These are phyloP conservation scores for Ulota crispa DNA, from an alignment of 225 moss, liverwort and hornwort genomes.

Conservation along the genomic window DNA sequence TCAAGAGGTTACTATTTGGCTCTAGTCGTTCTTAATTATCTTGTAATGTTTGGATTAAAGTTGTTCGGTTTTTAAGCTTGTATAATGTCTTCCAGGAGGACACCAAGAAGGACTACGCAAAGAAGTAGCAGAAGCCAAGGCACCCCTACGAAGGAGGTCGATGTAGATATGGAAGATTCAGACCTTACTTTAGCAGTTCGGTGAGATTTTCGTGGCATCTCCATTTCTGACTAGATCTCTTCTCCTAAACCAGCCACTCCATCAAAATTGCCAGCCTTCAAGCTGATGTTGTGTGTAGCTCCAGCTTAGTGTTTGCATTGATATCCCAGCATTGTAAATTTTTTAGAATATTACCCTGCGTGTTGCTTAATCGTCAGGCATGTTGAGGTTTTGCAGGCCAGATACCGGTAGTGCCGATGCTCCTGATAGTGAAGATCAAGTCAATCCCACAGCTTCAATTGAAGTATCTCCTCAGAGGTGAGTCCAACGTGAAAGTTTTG, in stretches of 20 bases:
- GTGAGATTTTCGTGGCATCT: slow-evolving; percentile 21
- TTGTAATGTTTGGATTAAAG: neutral
- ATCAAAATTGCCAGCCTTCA: neutral
- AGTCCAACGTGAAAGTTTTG: slow-evolving; percentile 1
- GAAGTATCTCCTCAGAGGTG: slow-evolving; percentile 72
- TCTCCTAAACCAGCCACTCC: neutral
- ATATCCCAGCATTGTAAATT: neutral
- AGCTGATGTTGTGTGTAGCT: neutral
- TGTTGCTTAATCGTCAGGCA: neutral
- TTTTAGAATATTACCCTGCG: slow-evolving; percentile 2
- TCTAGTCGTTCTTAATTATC: neutral
- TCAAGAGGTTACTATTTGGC: neutral
- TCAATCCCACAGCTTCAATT: slow-evolving; percentile 24
- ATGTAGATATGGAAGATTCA: slow-evolving; percentile 29
- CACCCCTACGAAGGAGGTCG: slow-evolving; percentile 37
- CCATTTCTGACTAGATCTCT: neutral
- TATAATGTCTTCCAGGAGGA: slow-evolving; percentile 22
- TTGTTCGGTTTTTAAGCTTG: neutral
- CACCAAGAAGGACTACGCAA: slow-evolving; percentile 47
- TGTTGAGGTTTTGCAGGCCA: slow-evolving; percentile 31
- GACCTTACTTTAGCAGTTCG: slow-evolving; percentile 18
- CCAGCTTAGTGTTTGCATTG: neutral
- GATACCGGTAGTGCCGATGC: slow-evolving; percentile 19
- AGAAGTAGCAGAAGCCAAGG: slow-evolving; percentile 29
- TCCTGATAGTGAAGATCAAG: slow-evolving; percentile 27